Base-by-base conservation (phyloP, 768 basidiomycete genomes). In the Russula compacta region DNA sequence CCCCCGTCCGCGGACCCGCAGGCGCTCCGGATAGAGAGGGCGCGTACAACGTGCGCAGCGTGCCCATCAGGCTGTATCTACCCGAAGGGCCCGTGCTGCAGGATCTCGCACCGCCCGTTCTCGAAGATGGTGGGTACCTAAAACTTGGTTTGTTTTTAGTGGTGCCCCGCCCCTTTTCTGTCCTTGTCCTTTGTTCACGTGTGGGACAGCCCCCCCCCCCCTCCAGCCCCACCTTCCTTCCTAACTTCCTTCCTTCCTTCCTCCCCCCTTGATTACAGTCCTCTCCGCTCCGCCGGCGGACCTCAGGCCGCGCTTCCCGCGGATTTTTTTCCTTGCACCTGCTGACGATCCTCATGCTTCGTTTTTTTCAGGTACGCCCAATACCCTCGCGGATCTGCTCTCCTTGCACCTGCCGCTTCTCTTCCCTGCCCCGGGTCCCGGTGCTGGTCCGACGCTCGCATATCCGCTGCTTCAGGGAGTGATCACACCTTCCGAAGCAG, bases 81-180 rank as follows among this genome's bases (percentile, higher is more conserved):
- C 95, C 81, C 32, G 91, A 92, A 66, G 92, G 92, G 2, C 94
- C 93, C 1, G 87, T 94, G 9, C 73, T 97, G 42, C 95, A 98
- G 72, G 95, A 95, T 69, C 77, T 97, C 40, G 88, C 89, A 0
- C 83, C 91, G 1, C 93, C 95, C 19, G 61, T 86, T 55, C 71
- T 84, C 40, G 84, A 88, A 58, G 87, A 92, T 64, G 91, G 93
- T 91, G 64, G 59, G 84, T 72, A 29, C 56, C 15, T 32, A 12
- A 35, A 29, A 8, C 35, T 19, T 48, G 35, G 52, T 46, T 29
- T 3, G 24, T 29, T 29, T 29, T 29, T 64, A 64, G 53, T 39
- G 19, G 35, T 35, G 44, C 33, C 43, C 24, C 24, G 24, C 24
- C 24, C 24, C 24, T 29, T 29, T 1, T 29, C 3, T 29, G 24